phyloP scores from a whole-genome alignment of 2,329 filamentous ascomycete genomes.

The Fusarium coffeatum region DNA sequence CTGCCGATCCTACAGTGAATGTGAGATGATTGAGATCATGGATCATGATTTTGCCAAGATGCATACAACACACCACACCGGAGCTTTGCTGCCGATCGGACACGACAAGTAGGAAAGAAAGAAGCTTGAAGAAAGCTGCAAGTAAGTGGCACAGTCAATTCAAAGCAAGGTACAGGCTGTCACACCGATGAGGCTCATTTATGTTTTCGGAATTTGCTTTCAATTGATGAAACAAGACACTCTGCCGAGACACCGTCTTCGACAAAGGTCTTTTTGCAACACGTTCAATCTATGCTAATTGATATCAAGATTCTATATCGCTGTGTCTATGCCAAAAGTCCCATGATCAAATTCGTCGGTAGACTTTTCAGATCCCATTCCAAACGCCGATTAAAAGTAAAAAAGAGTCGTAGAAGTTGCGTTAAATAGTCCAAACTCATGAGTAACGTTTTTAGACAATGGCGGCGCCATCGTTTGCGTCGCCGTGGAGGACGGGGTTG shows the following conservation, averaged over 20 bases:
- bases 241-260: neutral
- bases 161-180: neutral
- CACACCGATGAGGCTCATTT: neutral
- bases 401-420: constrained; percentile 15
- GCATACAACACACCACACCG: neutral
- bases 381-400: constrained; percentile 24
- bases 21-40: constrained; percentile 17
- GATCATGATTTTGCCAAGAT: neutral
- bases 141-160: neutral
- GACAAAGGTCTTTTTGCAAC: neutral
- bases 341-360: constrained; percentile 30
- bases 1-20: neutral
- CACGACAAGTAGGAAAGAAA: no score
- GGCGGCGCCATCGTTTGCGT: constrained; percentile 42
- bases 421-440: constrained; percentile 2
- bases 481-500: constrained; percentile 71
- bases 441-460: constrained; percentile 29
- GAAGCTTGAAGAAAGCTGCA: neutral
- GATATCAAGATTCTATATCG: constrained; percentile 43
- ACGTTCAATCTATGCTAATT: constrained; percentile 38
- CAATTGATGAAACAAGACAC: constrained; percentile 38
- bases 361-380: constrained; percentile 28
- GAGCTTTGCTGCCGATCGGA: constrained; percentile 8
- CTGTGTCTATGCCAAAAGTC: constrained; percentile 38
- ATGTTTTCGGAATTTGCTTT: constrained; percentile 33